Base-by-base conservation (phyloP, 164 flowering plant species). In the Aristolochia fimbriata region DNA sequence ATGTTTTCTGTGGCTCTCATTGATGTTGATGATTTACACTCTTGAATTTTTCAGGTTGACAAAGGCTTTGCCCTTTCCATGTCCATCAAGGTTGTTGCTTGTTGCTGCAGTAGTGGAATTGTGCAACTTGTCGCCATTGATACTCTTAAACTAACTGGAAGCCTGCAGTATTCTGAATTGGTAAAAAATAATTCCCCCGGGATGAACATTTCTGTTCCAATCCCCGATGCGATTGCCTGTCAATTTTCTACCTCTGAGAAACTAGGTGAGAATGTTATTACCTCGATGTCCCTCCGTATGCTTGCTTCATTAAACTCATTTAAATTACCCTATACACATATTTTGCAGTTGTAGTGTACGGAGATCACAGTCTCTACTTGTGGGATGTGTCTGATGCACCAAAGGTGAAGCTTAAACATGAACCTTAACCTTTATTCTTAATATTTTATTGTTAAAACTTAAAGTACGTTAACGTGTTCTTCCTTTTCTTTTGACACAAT, bases 171-270 rank as follows among this genome's bases (percentile, higher is more conserved):
- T 66, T 65, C 79, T 62, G 77, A 68, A 50, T 23, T 17, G 20
- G 19, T 16, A 48, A 17, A 12, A 51, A n/a, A 17, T n/a, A 51
- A 10, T 27, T 27, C 27, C 27, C 7, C 50, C 23, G 55, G 60
- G 49, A 65, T 65, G 37, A 66, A 61, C 62, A 49, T 56, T 55
- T 62, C 41, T 43, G 61, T 73, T 27, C 20, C 65, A 46, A 64
- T 70, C 67, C 91, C 89, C 57, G 84, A 87, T 77, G 95, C 91
- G 45, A 66, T 81, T 69, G 91, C 95, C 60, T 87, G 95, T 68
- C 86, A 83, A 68, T 85, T 87, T 65, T 73, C 81, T 55, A 72
- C 77, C 57, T 61, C 76, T 30, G 75, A 78, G 57, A 87, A 83
- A 73, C 83, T 87, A 68, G 84, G 95, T 82, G 57, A 74, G 78